Percentiles rank a stretch among this genome's conserved stretches.
These are phyloP conservation scores for Colletotrichum simmondsii DNA, from an alignment of 2,329 filamentous ascomycete species.

Conservation along the genomic window DNA sequence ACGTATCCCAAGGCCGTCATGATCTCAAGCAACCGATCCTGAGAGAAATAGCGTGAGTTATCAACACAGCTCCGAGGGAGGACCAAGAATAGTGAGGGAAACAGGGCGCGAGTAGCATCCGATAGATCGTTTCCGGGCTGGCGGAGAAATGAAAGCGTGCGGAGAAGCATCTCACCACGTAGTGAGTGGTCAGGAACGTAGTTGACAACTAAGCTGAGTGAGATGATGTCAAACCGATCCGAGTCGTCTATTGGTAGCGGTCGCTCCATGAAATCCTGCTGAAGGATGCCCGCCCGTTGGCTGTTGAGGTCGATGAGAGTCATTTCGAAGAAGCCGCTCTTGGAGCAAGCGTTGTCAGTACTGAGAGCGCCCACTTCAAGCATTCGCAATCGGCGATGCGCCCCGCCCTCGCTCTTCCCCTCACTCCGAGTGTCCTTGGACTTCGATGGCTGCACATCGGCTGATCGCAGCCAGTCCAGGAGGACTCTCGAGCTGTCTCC, in stretches of 20 bases:
- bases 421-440: not conserved
- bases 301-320: conserved; percentile 91
- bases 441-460: conserved; percentile 39
- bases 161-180: conserved; percentile 86
- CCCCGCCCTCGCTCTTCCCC: not conserved
- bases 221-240: conserved; percentile 88
- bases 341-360: conserved; percentile 85
- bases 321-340: conserved; percentile 76
- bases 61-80: conserved; percentile 87
- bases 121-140: conserved; percentile 38
- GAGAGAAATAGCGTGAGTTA: conserved; percentile 91
- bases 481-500: conserved; percentile 74
- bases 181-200: conserved; percentile 83
- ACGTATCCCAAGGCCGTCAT: conserved; percentile 82
- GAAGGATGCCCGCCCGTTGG: conserved; percentile 80
- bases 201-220: conserved; percentile 91
- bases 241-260: conserved; percentile 72
- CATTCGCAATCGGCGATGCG: conserved; percentile 64
- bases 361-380: conserved; percentile 92
- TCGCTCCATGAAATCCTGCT: conserved; percentile 95
- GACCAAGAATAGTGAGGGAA: conserved; percentile 87
- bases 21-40: conserved; percentile 74
- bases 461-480: conserved; percentile 68
- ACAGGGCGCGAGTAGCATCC: conserved; percentile 44
- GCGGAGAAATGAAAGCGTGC: conserved; percentile 77